Evolutionary conservation across 2,329 filamentous ascomycete species (phyloP), one percentile per base, ranked within the genome.

Genomic region (Hirsutella rhossiliensis): DNA sequence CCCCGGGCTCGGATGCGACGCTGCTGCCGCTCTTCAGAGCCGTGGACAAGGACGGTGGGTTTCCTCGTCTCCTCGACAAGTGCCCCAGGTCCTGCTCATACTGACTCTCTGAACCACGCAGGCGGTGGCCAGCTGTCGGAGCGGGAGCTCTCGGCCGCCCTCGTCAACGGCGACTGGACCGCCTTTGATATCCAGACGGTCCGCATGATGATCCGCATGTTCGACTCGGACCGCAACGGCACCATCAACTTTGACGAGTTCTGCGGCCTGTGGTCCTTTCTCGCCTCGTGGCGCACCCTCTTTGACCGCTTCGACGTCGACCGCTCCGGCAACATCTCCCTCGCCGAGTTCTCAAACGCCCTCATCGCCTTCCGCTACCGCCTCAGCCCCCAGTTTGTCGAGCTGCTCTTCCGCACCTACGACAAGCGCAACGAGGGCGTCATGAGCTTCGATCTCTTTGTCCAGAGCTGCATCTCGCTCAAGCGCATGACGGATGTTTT

Each of bases 401-500:
- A 82, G 54, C 72, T 92, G 29, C 67, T 98, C 42, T 98, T 96
- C 67, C 74, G 77, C 53, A 92, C 87, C 1, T 97, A 94, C 66
- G 90, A 96, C 62, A 88, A 84, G 71, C 73, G 76, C 49, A 67
- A 68, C 52, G 73, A 78, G 58, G 81, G 82, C 32, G 73, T 75
- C 54, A 87, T 88, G 76, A 86, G 82, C 65, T 98, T 98, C 58
- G 92, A 98, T 67, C 66, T 98, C 42, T 98, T 98, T 58, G 92
- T 98, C 48, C 92, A 98, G 72, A 87, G 87, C 43, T 97, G 92
- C 64, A 97, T 98, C 60, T 88, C 81, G 55, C 72, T 98, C 56
- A 96, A 97, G 76, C 78, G 92, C 54, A 97, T 98, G 90, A 98
- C 92, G 47, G 92, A 98, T 63, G 88, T 95, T 27, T 98, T 98